Conservation (phyloP, 805 yeast genomes). For the Saccharomycopsis sp. region DNA sequence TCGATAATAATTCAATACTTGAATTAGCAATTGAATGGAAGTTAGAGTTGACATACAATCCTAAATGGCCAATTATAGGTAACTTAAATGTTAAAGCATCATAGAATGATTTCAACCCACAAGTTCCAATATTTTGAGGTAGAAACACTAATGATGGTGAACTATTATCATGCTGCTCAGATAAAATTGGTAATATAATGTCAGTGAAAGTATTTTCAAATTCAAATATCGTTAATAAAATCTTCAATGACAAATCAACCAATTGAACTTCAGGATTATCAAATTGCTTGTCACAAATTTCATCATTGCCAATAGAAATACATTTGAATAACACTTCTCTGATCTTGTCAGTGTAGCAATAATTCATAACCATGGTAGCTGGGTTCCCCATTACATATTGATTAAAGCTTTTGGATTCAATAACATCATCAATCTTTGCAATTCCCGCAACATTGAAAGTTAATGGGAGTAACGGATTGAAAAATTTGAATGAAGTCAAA, state of each 20-base stretch:
- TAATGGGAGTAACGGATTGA: constrained; percentile 46
- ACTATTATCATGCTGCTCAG: constrained; percentile 28
- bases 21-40: constrained; percentile 43
- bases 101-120: constrained; percentile 56
- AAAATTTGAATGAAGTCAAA: constrained; percentile 38
- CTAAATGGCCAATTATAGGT: constrained; percentile 66
- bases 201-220: constrained; percentile 56
- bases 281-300: constrained; percentile 34
- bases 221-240: constrained; percentile 40
- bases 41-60: constrained; percentile 62
- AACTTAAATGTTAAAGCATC: constrained; percentile 68
- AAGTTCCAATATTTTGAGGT: constrained; percentile 36
- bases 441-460: constrained; percentile 43
- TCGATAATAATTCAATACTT: constrained; percentile 47
- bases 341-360: constrained; percentile 52
- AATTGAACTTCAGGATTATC: constrained; percentile 30
- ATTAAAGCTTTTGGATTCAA: constrained; percentile 30
- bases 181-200: constrained; percentile 12
- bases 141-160: constrained; percentile 33
- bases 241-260: constrained; percentile 36
- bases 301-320: constrained; percentile 54
- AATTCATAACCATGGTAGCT: constrained; percentile 56
- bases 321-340: constrained; percentile 51
- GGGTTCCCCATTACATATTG: constrained; percentile 60
- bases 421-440: neutral